Percentiles rank a stretch among this genome's conserved stretches.
phyloP scores from a whole-genome alignment of 805 yeast genomes.

The Myxozyma mucilagina region DNA sequence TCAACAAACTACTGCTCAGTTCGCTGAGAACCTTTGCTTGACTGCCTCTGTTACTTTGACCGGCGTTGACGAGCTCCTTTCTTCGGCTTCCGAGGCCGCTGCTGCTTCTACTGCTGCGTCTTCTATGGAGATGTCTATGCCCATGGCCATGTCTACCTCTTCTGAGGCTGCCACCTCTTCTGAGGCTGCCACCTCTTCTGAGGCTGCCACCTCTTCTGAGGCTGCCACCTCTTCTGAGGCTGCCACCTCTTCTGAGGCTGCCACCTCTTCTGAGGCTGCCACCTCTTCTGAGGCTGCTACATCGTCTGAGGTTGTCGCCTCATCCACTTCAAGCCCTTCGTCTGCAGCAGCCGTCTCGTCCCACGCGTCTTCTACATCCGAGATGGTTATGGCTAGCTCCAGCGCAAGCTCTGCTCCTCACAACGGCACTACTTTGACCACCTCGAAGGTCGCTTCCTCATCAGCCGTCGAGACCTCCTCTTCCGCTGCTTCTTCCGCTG shows the following conservation, averaged over 20 bases:
- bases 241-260: not conserved
- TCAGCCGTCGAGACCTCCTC: not conserved
- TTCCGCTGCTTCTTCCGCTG: not conserved
- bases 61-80: constrained; percentile 13
- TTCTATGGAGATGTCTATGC: not conserved
- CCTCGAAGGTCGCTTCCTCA: not conserved
- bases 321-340: constrained; percentile 1
- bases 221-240: not conserved
- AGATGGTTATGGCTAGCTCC: too few species aligned
- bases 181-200: not conserved
- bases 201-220: not conserved
- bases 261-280: constrained; percentile 1
- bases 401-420: too few species aligned
- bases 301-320: constrained; percentile 6
- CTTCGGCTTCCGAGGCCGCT: constrained; percentile 8
- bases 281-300: constrained; percentile 3
- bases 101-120: constrained; percentile 1
- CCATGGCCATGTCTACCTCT: constrained; percentile 1
- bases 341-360: not conserved
- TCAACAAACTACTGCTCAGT: constrained; percentile 21
- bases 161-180: too few species aligned
- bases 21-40: constrained; percentile 25
- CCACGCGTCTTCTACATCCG: too few species aligned
- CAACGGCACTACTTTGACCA: too few species aligned
- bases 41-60: constrained; percentile 24